A percentile compares a stretch with the other conserved stretches of the same genome.
Evolutionary conservation across 345 rosid genomes (phyloP).

Genomic region (Geranium brycei): DNA sequence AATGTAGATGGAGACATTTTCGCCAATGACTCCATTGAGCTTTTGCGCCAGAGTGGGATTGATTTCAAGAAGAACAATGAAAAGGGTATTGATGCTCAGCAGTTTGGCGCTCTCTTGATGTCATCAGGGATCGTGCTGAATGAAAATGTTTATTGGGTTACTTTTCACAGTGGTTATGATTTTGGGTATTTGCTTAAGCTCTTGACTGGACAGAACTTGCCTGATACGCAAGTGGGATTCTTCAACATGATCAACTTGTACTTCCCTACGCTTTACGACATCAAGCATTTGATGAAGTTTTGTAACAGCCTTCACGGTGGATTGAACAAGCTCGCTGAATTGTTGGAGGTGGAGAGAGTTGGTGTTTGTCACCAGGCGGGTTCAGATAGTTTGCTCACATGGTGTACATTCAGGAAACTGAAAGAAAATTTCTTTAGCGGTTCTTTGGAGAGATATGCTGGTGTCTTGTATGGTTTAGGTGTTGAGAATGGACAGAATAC

Average conservation of each 20-base stretch:
- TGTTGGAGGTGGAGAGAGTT: slow-evolving; percentile 56
- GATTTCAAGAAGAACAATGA: slow-evolving; percentile 51
- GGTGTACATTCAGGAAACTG: slow-evolving; percentile 57
- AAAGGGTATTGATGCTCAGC: slow-evolving; percentile 35
- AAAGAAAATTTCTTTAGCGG: slow-evolving; percentile 57
- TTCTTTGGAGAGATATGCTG: slow-evolving; percentile 49
- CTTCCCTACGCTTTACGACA: slow-evolving; percentile 54
- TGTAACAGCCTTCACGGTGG: slow-evolving; percentile 72
- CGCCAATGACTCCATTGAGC: slow-evolving; percentile 53
- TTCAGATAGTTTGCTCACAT: slow-evolving; percentile 71
- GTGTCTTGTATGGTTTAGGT: slow-evolving; percentile 66
- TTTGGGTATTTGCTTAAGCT: slow-evolving; percentile 66
- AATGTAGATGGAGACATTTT: slow-evolving; percentile 37
- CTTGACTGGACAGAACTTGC: slow-evolving; percentile 45
- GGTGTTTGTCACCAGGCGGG: slow-evolving; percentile 76
- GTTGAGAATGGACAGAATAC: slow-evolving; percentile 46
- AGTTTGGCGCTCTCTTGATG: slow-evolving; percentile 53
- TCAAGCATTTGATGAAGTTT: slow-evolving; percentile 61
- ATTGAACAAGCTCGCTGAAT: slow-evolving; percentile 58
- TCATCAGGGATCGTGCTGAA: slow-evolving; percentile 68
- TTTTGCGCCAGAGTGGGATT: slow-evolving; percentile 46
- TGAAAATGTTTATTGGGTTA: slow-evolving; percentile 56
- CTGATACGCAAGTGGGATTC: slow-evolving; percentile 36
- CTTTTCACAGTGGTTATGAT: slow-evolving; percentile 68
- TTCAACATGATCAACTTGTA: slow-evolving; percentile 36